A percentile compares a stretch with the other conserved stretches of the same genome.
These are phyloP conservation scores for Begonia fuchsioides DNA, from an alignment of 306 rosid genomes.

Conservation along the genomic window DNA sequence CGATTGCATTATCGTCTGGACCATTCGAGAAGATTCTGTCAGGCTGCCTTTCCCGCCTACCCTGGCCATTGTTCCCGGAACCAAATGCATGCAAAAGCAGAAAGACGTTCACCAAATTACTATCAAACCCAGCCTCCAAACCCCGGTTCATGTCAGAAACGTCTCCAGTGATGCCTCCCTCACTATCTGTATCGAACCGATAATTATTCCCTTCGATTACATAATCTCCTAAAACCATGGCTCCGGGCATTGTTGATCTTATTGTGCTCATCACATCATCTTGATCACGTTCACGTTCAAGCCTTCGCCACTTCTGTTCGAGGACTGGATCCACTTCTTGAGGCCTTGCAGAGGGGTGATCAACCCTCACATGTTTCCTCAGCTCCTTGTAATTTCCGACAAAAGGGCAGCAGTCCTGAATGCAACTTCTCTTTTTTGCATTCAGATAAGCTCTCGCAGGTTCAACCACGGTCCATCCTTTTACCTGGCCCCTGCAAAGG, in stretches of 20 bases:
- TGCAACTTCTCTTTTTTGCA: constrained; percentile 77
- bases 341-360: constrained; percentile 82
- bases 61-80: constrained; percentile 38
- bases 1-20: constrained; percentile 22
- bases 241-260: constrained; percentile 80
- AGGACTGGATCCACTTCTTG: constrained; percentile 67
- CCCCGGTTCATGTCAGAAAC: constrained; percentile 47
- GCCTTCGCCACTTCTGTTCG: constrained; percentile 95
- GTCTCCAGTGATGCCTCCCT: constrained; percentile 29
- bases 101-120: constrained; percentile 63
- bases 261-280: constrained; percentile 96
- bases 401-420: constrained; percentile 79
- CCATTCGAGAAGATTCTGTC: constrained; percentile 31
- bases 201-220: constrained; percentile 66
- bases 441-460: constrained; percentile 75
- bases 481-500: constrained; percentile 74
- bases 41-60: constrained; percentile 44
- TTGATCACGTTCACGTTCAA: constrained; percentile 83
- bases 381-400: constrained; percentile 83
- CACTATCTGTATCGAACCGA: constrained; percentile 54
- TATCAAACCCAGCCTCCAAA: constrained; percentile 53
- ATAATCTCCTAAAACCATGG: constrained; percentile 86
- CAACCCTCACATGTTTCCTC: constrained; percentile 60
- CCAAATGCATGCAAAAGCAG: constrained; percentile 80
- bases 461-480: constrained; percentile 98